Conservation (phyloP, 1,139 yeast genomes). For the Protomyces pachydermus region DNA sequence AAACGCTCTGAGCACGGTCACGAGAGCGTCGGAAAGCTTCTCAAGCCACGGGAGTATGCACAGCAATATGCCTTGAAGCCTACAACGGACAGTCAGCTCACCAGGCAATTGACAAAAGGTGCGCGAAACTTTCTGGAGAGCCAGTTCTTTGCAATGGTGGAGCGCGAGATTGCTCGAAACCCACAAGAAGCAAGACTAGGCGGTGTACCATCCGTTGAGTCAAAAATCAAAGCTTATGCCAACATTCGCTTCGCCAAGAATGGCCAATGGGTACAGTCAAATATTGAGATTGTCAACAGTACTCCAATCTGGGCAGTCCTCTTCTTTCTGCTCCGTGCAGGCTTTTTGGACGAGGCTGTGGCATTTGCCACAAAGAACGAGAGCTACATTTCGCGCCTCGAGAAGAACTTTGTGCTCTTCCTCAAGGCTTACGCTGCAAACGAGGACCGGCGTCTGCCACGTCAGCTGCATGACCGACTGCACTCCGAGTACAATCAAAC, state of each 20-base stretch:
- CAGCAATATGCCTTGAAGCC: conserved; percentile 40
- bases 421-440: conserved; percentile 66
- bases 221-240: conserved; percentile 65
- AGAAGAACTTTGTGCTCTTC: conserved; percentile 75
- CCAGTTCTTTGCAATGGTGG: conserved; percentile 75
- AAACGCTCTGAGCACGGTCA: conserved; percentile 33
- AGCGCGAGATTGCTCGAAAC: conserved; percentile 61
- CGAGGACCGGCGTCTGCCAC: conserved; percentile 53
- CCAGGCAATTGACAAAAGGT: conserved; percentile 50
- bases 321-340: conserved; percentile 79
- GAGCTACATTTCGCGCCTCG: conserved; percentile 68
- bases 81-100: conserved; percentile 35
- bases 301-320: conserved; percentile 88
- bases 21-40: conserved; percentile 30
- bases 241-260: conserved; percentile 43
- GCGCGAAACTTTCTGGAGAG: conserved; percentile 61
- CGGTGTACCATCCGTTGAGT: conserved; percentile 65
- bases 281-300: conserved; percentile 61
- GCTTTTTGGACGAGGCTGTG: conserved; percentile 71
- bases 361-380: conserved; percentile 53
- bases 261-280: conserved; percentile 50
- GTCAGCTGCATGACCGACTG: conserved; percentile 64
- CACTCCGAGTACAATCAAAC: conserved; percentile 80
- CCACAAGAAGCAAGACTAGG: conserved; percentile 52
- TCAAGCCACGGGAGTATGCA: conserved; percentile 50